phyloP scores from a whole-genome alignment of 2,329 filamentous ascomycete species.

The Corniculantispora saksenae region DNA sequence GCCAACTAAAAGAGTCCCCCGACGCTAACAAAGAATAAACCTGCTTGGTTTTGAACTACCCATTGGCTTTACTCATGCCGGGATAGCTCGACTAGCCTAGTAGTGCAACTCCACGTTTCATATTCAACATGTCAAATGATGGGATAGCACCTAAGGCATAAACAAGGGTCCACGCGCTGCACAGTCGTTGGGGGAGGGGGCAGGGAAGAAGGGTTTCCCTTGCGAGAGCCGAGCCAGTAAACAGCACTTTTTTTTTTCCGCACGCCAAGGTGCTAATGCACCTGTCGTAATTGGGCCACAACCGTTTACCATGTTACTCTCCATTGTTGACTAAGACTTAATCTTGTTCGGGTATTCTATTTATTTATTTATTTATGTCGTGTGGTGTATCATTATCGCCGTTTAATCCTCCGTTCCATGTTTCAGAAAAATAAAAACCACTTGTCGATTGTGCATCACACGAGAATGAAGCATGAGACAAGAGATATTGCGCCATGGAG shows the following conservation, averaged over 20 bases:
- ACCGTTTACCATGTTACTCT: background rate
- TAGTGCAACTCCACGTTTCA: background rate
- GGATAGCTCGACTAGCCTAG: background rate
- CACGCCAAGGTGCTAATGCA: constrained; percentile 12
- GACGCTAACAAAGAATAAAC: background rate
- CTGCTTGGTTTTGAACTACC: background rate
- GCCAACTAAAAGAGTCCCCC: background rate
- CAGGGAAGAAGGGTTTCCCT: no score
- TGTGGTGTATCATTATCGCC: background rate
- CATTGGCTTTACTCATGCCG: background rate
- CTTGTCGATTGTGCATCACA: no score
- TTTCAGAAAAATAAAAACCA: background rate
- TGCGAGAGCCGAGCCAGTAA: constrained; percentile 8
- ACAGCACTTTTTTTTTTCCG: background rate
- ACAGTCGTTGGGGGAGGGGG: background rate
- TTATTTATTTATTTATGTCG: background rate
- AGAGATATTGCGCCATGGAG: background rate
- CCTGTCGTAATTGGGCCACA: background rate
- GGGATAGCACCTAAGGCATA: background rate
- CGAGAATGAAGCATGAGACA: constrained; percentile 6
- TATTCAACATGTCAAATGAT: background rate
- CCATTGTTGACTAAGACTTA: constrained; percentile 9
- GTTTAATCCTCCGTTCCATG: background rate
- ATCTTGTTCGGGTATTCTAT: background rate
- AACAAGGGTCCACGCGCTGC: background rate